Percentiles rank a stretch among this genome's conserved stretches.
Evolutionary conservation across 2,329 filamentous ascomycete species (phyloP).

Genomic region (Diplodia corticola): DNA sequence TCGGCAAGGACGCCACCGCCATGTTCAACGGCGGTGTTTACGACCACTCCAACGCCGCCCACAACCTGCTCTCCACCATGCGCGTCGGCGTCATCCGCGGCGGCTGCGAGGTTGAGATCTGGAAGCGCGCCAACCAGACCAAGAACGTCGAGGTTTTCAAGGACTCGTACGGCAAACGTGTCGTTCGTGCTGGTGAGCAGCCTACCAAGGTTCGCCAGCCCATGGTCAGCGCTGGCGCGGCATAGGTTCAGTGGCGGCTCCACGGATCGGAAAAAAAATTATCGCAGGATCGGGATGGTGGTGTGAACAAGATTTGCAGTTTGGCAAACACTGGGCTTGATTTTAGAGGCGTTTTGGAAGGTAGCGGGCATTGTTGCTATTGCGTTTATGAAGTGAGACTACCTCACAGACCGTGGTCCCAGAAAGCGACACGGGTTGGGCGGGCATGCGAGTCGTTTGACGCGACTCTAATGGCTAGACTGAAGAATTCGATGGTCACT

Average conservation of each 20-base stretch:
- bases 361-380: constrained; percentile 3
- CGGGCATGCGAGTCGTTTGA: not conserved
- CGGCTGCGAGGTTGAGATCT: constrained; percentile 47
- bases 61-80: constrained; percentile 47
- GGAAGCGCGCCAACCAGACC: constrained; percentile 48
- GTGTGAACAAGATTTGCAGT: not conserved
- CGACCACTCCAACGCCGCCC: constrained; percentile 44
- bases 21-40: constrained; percentile 49
- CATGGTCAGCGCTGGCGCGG: constrained; percentile 79
- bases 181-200: constrained; percentile 83
- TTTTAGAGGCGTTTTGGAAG: constrained; percentile 3
- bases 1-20: constrained; percentile 47
- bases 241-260: constrained; percentile 48
- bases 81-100: constrained; percentile 46
- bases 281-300: not conserved
- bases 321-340: not conserved
- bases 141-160: constrained; percentile 79
- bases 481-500: constrained; percentile 1
- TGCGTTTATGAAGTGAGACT: not conserved
- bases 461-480: not conserved
- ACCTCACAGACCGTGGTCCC: not conserved
- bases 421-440: not conserved
- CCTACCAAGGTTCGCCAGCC: constrained; percentile 81
- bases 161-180: constrained; percentile 76
- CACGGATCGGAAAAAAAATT: not conserved